A percentile compares a stretch with the other conserved stretches of the same genome.
Conservation (phyloP, 345 rosid genomes). For the Ceriops tagal region DNA sequence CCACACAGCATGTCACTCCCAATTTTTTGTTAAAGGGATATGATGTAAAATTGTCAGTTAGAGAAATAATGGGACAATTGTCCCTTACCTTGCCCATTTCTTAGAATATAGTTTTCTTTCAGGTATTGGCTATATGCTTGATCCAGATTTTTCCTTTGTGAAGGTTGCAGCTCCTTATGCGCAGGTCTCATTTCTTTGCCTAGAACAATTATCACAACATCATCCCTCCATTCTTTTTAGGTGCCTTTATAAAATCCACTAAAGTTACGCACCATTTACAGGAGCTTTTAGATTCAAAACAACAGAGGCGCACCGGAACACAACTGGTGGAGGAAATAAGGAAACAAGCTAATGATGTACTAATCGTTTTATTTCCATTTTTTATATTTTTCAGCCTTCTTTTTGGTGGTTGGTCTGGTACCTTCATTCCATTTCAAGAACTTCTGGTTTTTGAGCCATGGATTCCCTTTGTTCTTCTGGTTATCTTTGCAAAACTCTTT, state of each 20-base stretch:
- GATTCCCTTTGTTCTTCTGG: no score
- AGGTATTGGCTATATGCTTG: slow-evolving; percentile 86
- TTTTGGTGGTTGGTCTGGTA: background rate
- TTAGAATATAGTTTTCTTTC: slow-evolving; percentile 23
- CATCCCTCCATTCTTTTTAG: background rate
- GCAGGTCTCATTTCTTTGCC: slow-evolving; percentile 45
- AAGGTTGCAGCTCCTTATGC: slow-evolving; percentile 94
- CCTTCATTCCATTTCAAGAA: background rate
- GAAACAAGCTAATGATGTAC: slow-evolving; percentile 90
- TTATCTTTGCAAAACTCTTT: background rate
- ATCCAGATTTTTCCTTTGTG: slow-evolving; percentile 78
- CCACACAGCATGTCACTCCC: background rate
- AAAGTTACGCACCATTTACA: slow-evolving; percentile 26
- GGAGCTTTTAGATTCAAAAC: slow-evolving; percentile 83
- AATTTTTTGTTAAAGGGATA: background rate
- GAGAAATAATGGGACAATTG: background rate
- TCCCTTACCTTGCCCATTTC: slow-evolving; percentile 1
- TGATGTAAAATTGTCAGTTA: background rate
- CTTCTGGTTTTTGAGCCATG: no score
- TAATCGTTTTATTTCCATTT: slow-evolving; percentile 5
- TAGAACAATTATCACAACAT: background rate
- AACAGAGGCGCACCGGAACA: slow-evolving; percentile 45
- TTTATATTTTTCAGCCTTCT: background rate
- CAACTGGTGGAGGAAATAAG: slow-evolving; percentile 70
- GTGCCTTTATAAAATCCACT: background rate